Evolutionary conservation across 2,329 filamentous ascomycete species (phyloP).

Genomic region (Nigrospora sphaerica): DNA sequence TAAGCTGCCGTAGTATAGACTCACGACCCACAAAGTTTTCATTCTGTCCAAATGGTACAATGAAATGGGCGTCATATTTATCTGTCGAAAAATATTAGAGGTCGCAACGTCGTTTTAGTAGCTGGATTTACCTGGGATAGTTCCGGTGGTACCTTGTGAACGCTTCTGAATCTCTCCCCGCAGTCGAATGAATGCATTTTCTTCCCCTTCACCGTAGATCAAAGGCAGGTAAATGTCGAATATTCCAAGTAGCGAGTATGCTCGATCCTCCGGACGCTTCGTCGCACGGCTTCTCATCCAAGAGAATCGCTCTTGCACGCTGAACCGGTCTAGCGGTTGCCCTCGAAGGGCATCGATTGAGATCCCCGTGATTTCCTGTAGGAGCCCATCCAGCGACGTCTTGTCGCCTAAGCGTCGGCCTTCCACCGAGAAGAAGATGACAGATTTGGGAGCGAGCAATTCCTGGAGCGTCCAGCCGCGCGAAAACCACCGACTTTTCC

Average conservation of each 20-base stretch:
- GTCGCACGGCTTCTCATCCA: neutral
- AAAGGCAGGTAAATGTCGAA: neutral
- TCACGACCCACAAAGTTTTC: too few species aligned
- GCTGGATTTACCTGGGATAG: too few species aligned
- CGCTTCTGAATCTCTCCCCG: slow-evolving; percentile 4
- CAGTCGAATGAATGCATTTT: slow-evolving; percentile 1
- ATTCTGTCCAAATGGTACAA: too few species aligned
- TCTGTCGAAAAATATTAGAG: too few species aligned
- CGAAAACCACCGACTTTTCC: neutral
- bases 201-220: neutral
- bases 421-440: neutral
- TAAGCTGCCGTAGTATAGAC: too few species aligned
- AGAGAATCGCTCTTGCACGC: neutral
- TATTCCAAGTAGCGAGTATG: neutral
- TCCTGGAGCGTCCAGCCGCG: slow-evolving; percentile 1
- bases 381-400: neutral
- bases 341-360: neutral
- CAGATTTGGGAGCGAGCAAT: neutral
- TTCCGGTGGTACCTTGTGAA: too few species aligned
- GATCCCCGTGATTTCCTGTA: neutral
- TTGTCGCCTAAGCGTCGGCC: neutral
- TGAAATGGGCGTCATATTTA: too few species aligned
- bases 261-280: neutral
- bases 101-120: too few species aligned
- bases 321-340: neutral